Percentiles rank a stretch among this genome's conserved stretches.
Conservation (phyloP, 2,329 filamentous ascomycete genomes). For the Beauveria bassiana region DNA sequence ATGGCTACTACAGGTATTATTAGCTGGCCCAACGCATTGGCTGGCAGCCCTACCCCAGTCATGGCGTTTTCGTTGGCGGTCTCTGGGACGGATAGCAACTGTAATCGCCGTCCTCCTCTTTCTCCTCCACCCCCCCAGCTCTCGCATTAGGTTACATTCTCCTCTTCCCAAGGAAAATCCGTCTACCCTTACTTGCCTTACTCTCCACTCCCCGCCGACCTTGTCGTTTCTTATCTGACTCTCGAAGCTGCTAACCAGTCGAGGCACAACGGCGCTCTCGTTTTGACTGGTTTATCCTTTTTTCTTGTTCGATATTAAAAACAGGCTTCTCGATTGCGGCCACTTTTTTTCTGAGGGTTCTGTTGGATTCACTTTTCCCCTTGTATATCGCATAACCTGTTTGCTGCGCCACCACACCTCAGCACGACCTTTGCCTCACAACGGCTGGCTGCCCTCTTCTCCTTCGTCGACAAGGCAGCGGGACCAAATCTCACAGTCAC, state of each 20-base stretch:
- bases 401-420: not conserved
- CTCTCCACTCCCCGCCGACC: slow-evolving; percentile 12
- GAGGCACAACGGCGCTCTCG: slow-evolving; percentile 5
- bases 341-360: not conserved
- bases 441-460: not conserved
- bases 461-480: not conserved
- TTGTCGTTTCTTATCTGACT: slow-evolving; percentile 12
- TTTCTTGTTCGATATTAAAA: not conserved
- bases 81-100: not conserved
- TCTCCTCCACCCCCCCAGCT: slow-evolving; percentile 5
- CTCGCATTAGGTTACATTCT: slow-evolving; percentile 18
- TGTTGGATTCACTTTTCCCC: not conserved
- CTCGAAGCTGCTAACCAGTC: not conserved
- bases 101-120: not conserved
- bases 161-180: slow-evolving; percentile 5
- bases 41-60: slow-evolving; percentile 9
- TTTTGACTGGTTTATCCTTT: not conserved
- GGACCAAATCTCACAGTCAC: not conserved
- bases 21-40: not conserved
- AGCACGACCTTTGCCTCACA: not conserved
- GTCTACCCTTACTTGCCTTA: slow-evolving; percentile 2
- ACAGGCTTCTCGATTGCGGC: not conserved
- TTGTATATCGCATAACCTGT: not conserved
- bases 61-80: slow-evolving; percentile 2
- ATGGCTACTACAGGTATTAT: not conserved